Base-by-base conservation (phyloP, 306 rosid genomes). In the Quercus bicolor region DNA sequence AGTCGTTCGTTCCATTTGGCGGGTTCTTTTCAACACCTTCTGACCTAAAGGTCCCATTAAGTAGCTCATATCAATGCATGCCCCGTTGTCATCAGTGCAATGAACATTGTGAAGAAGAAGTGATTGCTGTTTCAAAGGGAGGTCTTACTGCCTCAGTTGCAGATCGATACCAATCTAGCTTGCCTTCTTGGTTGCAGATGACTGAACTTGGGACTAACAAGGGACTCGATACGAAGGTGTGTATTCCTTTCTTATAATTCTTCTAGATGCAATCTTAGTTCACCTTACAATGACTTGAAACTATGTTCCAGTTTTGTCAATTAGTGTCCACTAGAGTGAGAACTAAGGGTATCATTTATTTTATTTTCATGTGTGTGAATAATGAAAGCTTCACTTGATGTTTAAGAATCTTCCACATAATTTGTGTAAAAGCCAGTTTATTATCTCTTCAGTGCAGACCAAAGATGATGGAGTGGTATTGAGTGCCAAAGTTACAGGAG, bases 401-500 rank as follows among this genome's bases (percentile, higher is more conserved):
- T 76, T 52, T 33, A 74, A 80, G 80, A 72, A 68, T 80, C 33
- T 70, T 87, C 66, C 79, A 34, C 84, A 81, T 79, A 84, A 83
- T 85, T 84, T 79, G 87, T 90, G 91, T 91, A 86, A 89, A 90
- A 86, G 84, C 85, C 82, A 84, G 84, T 77, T 81, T 81, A 78
- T 81, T 76, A 76, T 87, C 87, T 87, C 89, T 95, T 88, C 98
- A 95, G 99, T 89, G 94, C 99, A 95, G 99, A 89, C 91, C 90
- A 88, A 85, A 89, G 97, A 86, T 82, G 88, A 83, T 90, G 88
- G 84, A 74, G 84, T 84, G 86, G 77, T 89, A 89, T 80, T 77
- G 87, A 90, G 88, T 57, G 77, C 85, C 60, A 82, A 83, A 72
- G 87, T 84, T 80, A 69, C 86, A 19, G 85, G 79, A 28, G 28